Evolutionary conservation across 164 flowering plant genomes (phyloP).

Genomic region (Sextonia rubra): DNA sequence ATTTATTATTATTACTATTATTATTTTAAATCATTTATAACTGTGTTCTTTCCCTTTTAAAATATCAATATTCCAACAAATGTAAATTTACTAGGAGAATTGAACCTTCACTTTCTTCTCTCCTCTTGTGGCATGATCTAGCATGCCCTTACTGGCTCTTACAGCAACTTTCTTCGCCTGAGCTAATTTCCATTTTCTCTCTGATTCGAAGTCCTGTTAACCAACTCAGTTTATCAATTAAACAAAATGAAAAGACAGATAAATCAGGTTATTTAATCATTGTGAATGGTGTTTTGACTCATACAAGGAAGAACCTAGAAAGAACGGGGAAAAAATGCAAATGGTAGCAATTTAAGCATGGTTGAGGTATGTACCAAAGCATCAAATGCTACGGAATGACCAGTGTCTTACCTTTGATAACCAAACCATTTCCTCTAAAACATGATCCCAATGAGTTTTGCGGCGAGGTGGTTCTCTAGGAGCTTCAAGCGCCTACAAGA

Average conservation of each 20-base stretch:
- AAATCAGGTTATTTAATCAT: not conserved
- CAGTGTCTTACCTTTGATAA: conserved; percentile 70
- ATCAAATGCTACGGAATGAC: conserved; percentile 5
- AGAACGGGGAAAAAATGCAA: not conserved
- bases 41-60: not conserved
- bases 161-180: conserved; percentile 93
- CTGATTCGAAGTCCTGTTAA: conserved; percentile 93
- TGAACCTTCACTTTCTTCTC: conserved; percentile 93
- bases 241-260: not conserved
- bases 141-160: conserved; percentile 84
- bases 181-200: conserved; percentile 93
- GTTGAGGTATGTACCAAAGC: not conserved
- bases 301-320: not conserved
- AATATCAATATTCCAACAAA: too few relatives aligned
- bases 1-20: too few relatives aligned
- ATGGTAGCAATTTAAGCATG: not conserved
- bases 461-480: conserved; percentile 89
- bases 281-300: not conserved
- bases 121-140: conserved; percentile 93
- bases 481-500: conserved; percentile 78
- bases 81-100: not conserved
- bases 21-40: too few relatives aligned
- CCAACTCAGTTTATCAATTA: conserved; percentile 8
- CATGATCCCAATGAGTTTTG: conserved; percentile 99
- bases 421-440: conserved; percentile 98